A percentile compares a stretch with the other conserved stretches of the same genome.
These are phyloP conservation scores for Pleurotus pulmonarius DNA, from an alignment of 768 basidiomycete species.

Conservation along the genomic window DNA sequence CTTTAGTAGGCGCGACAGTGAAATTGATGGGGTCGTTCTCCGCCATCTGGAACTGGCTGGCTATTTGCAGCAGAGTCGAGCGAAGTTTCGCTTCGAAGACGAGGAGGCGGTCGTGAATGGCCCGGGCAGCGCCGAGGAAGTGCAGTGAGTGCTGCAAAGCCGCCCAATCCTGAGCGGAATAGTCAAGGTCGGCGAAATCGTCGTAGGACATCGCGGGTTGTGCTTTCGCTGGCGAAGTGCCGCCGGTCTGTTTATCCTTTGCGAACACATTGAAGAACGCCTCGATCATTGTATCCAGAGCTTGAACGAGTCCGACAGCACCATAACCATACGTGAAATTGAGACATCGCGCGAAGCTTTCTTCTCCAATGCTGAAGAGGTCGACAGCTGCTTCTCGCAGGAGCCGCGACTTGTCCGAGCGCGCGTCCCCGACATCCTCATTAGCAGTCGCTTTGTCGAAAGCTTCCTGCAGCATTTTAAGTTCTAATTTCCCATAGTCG, in stretches of 20 bases:
- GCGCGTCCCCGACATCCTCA: constrained; percentile 34
- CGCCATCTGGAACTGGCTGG: constrained; percentile 54
- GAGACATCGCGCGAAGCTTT: constrained; percentile 69
- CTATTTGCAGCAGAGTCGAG: constrained; percentile 52
- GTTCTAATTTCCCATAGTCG: constrained; percentile 80
- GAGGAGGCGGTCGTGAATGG: constrained; percentile 62
- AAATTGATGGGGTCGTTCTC: constrained; percentile 51
- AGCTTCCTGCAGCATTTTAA: constrained; percentile 57
- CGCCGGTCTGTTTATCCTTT: constrained; percentile 41
- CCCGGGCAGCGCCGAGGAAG: constrained; percentile 76
- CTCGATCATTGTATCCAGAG: constrained; percentile 69
- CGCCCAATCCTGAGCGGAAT: constrained; percentile 85
- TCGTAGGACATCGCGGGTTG: constrained; percentile 36
- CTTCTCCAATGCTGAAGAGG: constrained; percentile 75
- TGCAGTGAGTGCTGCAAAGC: constrained; percentile 81
- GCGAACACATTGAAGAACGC: constrained; percentile 69
- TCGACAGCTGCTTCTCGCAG: constrained; percentile 75
- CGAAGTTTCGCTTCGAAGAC: constrained; percentile 71
- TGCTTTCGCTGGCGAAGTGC: constrained; percentile 17
- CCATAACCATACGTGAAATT: constrained; percentile 91
- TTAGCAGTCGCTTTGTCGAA: constrained; percentile 45
- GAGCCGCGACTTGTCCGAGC: constrained; percentile 53
- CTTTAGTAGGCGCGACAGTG: constrained; percentile 57
- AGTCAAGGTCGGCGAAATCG: constrained; percentile 81
- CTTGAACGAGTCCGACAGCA: constrained; percentile 63